These are phyloP conservation scores for Rickenella mellea DNA, from an alignment of 768 basidiomycete species.

Conservation along the genomic window DNA sequence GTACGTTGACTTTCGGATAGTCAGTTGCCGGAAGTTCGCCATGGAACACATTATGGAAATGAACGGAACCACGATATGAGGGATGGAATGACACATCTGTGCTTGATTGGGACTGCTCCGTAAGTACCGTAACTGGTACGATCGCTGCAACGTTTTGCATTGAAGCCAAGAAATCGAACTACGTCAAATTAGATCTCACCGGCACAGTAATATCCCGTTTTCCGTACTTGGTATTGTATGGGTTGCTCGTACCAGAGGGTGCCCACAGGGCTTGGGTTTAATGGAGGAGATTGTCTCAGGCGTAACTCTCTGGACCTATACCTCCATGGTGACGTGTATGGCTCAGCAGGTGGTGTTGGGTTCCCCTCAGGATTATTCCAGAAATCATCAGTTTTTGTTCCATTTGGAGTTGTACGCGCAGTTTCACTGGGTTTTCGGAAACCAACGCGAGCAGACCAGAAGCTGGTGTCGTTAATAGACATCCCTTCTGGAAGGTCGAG, in stretches of 20 bases:
- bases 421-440: conserved; percentile 26
- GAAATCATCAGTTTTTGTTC: conserved; percentile 24
- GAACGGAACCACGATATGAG: conserved; percentile 65
- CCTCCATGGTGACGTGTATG: conserved; percentile 33
- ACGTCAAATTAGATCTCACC: conserved; percentile 39
- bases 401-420: conserved; percentile 9
- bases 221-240: conserved; percentile 73
- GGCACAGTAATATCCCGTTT: conserved; percentile 94
- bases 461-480: conserved; percentile 61
- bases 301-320: conserved; percentile 3
- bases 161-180: conserved; percentile 1
- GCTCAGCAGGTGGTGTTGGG: conserved; percentile 40
- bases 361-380: conserved; percentile 57
- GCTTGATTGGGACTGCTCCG: conserved; percentile 23
- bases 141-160: conserved; percentile 40
- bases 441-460: conserved; percentile 78
- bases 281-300: conserved; percentile 15
- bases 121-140: conserved; percentile 80
- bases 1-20: conserved; percentile 92
- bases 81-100: conserved; percentile 62
- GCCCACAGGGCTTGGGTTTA: conserved; percentile 38
- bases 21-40: conserved; percentile 88
- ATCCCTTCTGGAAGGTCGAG: conserved; percentile 59
- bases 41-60: conserved; percentile 82
- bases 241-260: conserved; percentile 53